Percentiles rank a stretch among this genome's conserved stretches.
Conservation (phyloP, 108 stramenopile species). For the Craspedostauros australis region DNA sequence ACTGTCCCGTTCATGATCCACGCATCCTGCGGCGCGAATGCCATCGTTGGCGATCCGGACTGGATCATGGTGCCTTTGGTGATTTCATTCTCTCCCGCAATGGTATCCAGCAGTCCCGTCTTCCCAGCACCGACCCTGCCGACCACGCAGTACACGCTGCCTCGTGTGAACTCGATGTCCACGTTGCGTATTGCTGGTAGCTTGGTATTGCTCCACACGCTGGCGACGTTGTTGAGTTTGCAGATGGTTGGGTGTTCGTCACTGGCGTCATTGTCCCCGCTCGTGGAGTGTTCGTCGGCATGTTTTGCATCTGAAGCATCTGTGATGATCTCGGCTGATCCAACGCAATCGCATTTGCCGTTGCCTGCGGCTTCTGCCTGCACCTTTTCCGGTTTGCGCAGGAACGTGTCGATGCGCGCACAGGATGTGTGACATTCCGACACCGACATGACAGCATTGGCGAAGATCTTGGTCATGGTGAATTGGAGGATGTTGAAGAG, state of each 20-base stretch:
- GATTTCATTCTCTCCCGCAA: conserved; percentile 68
- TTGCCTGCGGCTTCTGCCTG: background rate
- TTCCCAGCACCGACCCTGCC: conserved; percentile 69
- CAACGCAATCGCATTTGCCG: background rate
- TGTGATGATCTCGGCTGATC: background rate
- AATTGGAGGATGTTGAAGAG: conserved; percentile 86
- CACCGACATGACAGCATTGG: conserved; percentile 71
- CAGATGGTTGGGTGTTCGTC: too few relatives aligned
- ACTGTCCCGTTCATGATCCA: conserved; percentile 92
- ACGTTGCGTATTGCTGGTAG: conserved; percentile 41
- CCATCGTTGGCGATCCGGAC: conserved; percentile 32
- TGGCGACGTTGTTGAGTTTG: background rate
- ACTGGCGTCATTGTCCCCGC: too few relatives aligned
- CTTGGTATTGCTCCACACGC: conserved; percentile 36
- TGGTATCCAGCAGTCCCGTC: conserved; percentile 51
- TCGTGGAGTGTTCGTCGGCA: too few relatives aligned
- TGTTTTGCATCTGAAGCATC: too few relatives aligned
- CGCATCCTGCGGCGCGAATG: conserved; percentile 87
- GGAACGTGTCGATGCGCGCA: conserved; percentile 58
- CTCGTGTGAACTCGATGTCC: conserved; percentile 39
- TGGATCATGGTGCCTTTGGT: conserved; percentile 26
- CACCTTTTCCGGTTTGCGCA: conserved; percentile 47
- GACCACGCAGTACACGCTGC: conserved; percentile 51
- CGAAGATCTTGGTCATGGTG: conserved; percentile 81
- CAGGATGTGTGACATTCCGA: conserved; percentile 66